Conservation (phyloP, 345 rosid species). For the Dovyalis caffra region DNA sequence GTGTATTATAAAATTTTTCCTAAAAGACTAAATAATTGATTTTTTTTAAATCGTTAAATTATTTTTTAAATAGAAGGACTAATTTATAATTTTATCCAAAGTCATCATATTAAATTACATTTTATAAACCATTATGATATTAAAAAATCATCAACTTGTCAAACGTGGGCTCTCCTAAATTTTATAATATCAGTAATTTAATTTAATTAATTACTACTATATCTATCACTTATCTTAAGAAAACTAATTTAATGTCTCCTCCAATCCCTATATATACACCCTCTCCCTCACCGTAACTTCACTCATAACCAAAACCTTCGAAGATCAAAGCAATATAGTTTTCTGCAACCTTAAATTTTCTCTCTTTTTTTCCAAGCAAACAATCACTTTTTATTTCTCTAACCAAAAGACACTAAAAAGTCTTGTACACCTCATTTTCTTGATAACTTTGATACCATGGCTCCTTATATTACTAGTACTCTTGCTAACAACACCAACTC, state of each 20-base stretch:
- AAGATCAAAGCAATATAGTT: neutral
- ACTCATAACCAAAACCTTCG: neutral
- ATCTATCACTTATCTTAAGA: neutral
- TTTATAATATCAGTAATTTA: neutral
- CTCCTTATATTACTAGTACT: neutral
- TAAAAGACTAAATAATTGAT: no score
- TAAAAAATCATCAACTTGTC: no score
- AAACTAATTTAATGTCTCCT: neutral
- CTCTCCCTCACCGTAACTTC: neutral
- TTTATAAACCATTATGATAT: no score
- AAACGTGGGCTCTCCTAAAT: neutral
- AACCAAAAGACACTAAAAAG: no score
- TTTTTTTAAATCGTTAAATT: no score
- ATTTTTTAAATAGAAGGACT: no score
- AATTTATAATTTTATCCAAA: no score
- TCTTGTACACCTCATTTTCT: neutral
- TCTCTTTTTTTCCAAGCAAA: neutral
- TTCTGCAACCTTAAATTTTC: neutral
- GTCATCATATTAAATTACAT: no score
- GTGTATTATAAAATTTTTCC: no score
- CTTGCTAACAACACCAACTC: neutral
- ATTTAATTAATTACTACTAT: neutral
- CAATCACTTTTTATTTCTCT: no score
- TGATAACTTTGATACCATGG: constrained; percentile 3
- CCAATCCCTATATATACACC: neutral